A percentile compares a stretch with the other conserved stretches of the same genome.
phyloP scores from a whole-genome alignment of 169 alveolate genomes.

The Cryptosporidium canis region DNA sequence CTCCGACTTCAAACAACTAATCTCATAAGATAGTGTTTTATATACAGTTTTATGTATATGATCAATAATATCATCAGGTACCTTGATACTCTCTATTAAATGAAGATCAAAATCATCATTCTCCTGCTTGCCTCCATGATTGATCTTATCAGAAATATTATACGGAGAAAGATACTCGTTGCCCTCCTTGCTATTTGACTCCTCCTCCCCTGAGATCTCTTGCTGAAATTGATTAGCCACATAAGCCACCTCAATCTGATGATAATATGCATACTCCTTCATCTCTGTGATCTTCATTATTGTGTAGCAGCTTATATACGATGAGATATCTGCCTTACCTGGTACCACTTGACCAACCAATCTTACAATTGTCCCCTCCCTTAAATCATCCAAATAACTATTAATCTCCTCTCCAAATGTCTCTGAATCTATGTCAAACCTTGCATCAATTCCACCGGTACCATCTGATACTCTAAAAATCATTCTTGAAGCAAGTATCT shows the following conservation, averaged over 20 bases:
- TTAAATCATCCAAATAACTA: constrained; percentile 16
- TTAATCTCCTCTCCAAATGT: constrained; percentile 36
- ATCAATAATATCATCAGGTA: constrained; percentile 42
- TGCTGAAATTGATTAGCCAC: background rate
- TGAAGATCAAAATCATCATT: background rate
- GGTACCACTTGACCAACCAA: constrained; percentile 69
- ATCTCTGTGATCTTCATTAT: background rate
- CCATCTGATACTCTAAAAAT: constrained; percentile 66
- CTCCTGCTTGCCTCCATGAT: background rate
- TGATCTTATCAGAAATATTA: background rate
- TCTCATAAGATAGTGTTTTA: constrained; percentile 22
- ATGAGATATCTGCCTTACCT: constrained; percentile 52
- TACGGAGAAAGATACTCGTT: background rate
- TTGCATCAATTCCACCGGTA: constrained; percentile 72
- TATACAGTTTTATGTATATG: constrained; percentile 28
- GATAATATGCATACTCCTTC: constrained; percentile 61
- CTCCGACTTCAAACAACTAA: constrained; percentile 10
- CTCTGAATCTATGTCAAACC: constrained; percentile 65
- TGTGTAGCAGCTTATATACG: constrained; percentile 65
- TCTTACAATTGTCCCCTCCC: constrained; percentile 61
- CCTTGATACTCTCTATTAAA: constrained; percentile 1
- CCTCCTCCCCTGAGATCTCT: background rate
- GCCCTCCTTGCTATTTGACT: background rate
- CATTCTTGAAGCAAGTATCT: constrained; percentile 57
- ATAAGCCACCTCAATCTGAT: constrained; percentile 42